phyloP scores from a whole-genome alignment of 192 early-diverging fungal genomes.

The Coemansia sp. region DNA sequence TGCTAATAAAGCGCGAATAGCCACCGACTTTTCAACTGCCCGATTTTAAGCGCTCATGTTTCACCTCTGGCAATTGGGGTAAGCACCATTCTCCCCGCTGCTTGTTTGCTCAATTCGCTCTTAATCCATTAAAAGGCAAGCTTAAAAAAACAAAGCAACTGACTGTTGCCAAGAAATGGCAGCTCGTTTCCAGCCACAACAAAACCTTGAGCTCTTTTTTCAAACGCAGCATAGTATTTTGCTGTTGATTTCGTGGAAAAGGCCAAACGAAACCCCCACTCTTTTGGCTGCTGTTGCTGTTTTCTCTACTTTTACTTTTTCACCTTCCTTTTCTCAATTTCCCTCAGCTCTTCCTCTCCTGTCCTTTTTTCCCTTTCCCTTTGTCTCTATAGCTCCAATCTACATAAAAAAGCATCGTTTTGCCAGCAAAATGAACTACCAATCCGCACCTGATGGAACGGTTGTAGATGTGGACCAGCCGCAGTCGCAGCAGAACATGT shows the following conservation, averaged over 20 bases:
- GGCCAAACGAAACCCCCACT: no score
- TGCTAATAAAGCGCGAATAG: no score
- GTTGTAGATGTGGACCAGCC: constrained; percentile 13
- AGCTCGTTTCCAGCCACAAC: neutral
- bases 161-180: neutral
- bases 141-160: neutral
- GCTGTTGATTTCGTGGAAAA: neutral
- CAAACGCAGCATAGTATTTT: neutral
- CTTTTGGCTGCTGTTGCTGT: neutral
- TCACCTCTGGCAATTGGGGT: no score
- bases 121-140: neutral
- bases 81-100: no score
- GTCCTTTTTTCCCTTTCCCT: neutral
- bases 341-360: neutral
- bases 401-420: neutral
- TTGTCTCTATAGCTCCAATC: neutral
- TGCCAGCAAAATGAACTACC: constrained; percentile 7
- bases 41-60: no score
- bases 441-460: constrained; percentile 10
- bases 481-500: constrained; percentile 43
- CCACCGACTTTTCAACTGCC: no score
- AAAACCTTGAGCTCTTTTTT: neutral
- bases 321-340: neutral
- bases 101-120: no score
- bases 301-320: neutral